Evolutionary conservation across 768 basidiomycete genomes (phyloP).

Genomic region (Clitopilus hobsonii): DNA sequence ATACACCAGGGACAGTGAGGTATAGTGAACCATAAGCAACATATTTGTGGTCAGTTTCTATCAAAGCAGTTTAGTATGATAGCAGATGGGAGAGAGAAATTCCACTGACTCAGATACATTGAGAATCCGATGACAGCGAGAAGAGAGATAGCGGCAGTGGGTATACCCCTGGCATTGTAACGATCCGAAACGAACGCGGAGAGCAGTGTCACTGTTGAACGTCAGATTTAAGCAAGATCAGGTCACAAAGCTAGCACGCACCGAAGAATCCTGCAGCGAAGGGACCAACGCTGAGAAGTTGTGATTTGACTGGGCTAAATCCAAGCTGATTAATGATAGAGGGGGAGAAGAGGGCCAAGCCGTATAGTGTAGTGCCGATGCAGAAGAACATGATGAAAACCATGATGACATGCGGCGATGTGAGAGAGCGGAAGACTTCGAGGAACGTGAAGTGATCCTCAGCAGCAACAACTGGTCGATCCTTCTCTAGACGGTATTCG

Average conservation of each 20-base stretch:
- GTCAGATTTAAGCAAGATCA: too few species aligned
- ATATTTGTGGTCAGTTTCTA: conserved; percentile 15
- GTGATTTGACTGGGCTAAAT: conserved; percentile 24
- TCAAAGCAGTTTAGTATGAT: not conserved
- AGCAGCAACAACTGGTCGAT: conserved; percentile 23
- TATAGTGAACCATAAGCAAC: conserved; percentile 43
- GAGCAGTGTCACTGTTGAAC: conserved; percentile 15
- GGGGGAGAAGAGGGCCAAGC: conserved; percentile 30
- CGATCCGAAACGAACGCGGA: conserved; percentile 19
- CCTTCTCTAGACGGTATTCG: conserved; percentile 23
- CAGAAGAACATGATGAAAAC: conserved; percentile 30
- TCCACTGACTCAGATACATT: conserved; percentile 30
- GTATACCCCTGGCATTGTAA: conserved; percentile 19
- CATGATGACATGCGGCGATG: conserved; percentile 28
- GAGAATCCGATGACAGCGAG: conserved; percentile 31
- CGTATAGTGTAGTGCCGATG: conserved; percentile 28
- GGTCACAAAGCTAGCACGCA: too few species aligned
- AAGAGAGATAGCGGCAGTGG: conserved; percentile 24
- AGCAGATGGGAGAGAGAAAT: not conserved
- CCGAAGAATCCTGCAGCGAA: conserved; percentile 31
- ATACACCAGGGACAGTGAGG: conserved; percentile 36
- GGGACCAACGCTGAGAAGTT: conserved; percentile 32
- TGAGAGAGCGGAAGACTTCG: conserved; percentile 25
- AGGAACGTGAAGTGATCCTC: conserved; percentile 24
- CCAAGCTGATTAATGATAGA: conserved; percentile 33